Base-by-base conservation (phyloP, 495 filamentous ascomycete species). In the Pyronema domesticum region DNA sequence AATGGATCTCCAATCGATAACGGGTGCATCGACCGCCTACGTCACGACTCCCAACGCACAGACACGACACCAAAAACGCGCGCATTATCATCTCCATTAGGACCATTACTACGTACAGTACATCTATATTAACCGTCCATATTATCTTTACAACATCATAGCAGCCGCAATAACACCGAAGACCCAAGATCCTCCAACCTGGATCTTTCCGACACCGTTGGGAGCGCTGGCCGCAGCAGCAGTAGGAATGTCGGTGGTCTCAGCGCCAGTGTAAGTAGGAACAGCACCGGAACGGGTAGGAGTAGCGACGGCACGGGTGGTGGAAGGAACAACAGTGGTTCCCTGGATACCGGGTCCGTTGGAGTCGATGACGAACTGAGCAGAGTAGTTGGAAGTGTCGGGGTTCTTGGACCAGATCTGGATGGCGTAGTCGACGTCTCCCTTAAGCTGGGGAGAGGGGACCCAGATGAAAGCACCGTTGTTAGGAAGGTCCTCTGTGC, bases 401-500 rank as follows among this genome's bases (percentile, higher is more conserved):
- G 54, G 54, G 44, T 55, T 35, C 4, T 39, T 11, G 34, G 44
- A 49, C 10, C 11, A 9, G 49, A 62, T 58, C 46, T 62, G 44
- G 30, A 62, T 46, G 11, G 60, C 58, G 50, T 62, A 62, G 45
- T 60, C 55, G 11, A n/a, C 33, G 34, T 18, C 46, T 36, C 36
- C 56, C 3, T 34, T 37, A 14, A 60, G 35, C 23, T 45, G 30
- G 23, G n/a, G 57, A 5, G 51, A 46, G 37, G 54, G 47, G 13
- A 33, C 51, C 60, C 60, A 62, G 23, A 46, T 44, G 60, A 51
- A 62, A 44, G 51, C 46, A n/a, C 60, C 60, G 7, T 37, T 37
- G 54, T 55, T 55, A 3, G 54, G 54, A 43, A 55, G 44, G n/a
- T 45, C 17, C 23, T 37, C 54, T 50, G 52, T 46, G 14, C 1